Evolutionary conservation across 768 basidiomycete genomes (phyloP), one percentile per base, ranked within the genome.

Genomic region (Mycena rosella): DNA sequence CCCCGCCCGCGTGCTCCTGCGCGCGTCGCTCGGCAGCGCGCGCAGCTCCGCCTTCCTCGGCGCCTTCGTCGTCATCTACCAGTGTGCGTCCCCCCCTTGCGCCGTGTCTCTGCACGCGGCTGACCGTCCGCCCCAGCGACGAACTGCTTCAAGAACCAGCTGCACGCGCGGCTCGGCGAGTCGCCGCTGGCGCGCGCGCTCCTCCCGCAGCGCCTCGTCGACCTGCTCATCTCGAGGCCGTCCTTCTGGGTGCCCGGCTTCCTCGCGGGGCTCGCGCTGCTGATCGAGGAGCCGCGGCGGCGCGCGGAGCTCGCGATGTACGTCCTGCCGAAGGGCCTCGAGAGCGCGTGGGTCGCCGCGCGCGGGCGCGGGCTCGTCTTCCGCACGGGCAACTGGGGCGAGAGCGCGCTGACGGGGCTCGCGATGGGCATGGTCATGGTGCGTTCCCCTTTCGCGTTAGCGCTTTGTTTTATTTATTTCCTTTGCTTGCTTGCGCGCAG

Each of bases 231-330:
- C 20, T 89, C 90, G 38, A 93, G 90, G 73, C 83, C 83, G 40
- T 89, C 91, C 27, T 96, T 91, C 79, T 94, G 88, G 86, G 32
- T 94, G 3, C 84, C 88, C 4, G 96, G 96, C 0, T 83, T 94
- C 48, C 78, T 90, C 10, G 83, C 92, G 15, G 95, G 94, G 17
- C 72, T 97, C 15, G 85, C 94, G 10, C 80, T 99, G 52, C 88
- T 98, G 63, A 86, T 96, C 5, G 97, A 99, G 74, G 96, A 95
- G 74, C 91, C 88, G 81, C 86, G 91, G 73, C 85, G 97, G 24
- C 86, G 96, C 7, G 92, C 88, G 1, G 97, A 98, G 80, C 81
- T 98, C 68, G 95, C 96, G 67, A 94, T 96, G 95, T 96, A 92
- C 75, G 91, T 90, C 3, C 79, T 98, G 27, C 97, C 97, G 4